Evolutionary conservation across 2,329 filamentous ascomycete genomes (phyloP).

Genomic region (Fusarium sp.): DNA sequence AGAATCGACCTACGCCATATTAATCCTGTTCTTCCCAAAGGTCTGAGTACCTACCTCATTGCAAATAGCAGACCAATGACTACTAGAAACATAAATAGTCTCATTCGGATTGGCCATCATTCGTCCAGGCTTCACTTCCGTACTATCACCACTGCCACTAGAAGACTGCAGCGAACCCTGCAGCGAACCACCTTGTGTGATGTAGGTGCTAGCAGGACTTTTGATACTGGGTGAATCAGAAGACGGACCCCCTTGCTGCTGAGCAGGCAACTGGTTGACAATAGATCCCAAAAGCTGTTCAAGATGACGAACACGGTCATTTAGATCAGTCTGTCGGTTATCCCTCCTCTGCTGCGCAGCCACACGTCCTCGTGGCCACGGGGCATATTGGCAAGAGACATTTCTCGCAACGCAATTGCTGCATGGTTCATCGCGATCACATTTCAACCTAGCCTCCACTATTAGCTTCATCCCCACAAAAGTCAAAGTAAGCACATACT

Average conservation of each 20-base stretch:
- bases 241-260: neutral
- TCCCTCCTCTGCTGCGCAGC: slow-evolving; percentile 19
- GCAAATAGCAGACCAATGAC: slow-evolving; percentile 36
- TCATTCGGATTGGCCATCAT: slow-evolving; percentile 31
- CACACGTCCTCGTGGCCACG: slow-evolving; percentile 19
- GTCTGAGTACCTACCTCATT: slow-evolving; percentile 6
- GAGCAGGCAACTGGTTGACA: slow-evolving; percentile 23
- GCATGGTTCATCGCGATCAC: slow-evolving; percentile 37
- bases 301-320: slow-evolving; percentile 28
- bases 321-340: slow-evolving; percentile 15
- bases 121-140: slow-evolving; percentile 21
- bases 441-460: slow-evolving; percentile 18
- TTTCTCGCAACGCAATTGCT: slow-evolving; percentile 35
- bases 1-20: slow-evolving; percentile 11
- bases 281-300: slow-evolving; percentile 35
- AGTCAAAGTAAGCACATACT: neutral
- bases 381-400: slow-evolving; percentile 28
- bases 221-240: slow-evolving; percentile 2
- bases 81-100: slow-evolving; percentile 38
- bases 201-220: neutral
- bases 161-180: neutral
- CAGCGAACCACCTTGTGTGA: neutral
- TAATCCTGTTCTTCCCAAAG: accelerated
- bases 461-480: neutral
- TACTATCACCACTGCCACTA: neutral